Percentiles rank a stretch among this genome's conserved stretches.
Evolutionary conservation across 164 flowering plant species (phyloP).

Genomic region (Echeveria elegans): DNA sequence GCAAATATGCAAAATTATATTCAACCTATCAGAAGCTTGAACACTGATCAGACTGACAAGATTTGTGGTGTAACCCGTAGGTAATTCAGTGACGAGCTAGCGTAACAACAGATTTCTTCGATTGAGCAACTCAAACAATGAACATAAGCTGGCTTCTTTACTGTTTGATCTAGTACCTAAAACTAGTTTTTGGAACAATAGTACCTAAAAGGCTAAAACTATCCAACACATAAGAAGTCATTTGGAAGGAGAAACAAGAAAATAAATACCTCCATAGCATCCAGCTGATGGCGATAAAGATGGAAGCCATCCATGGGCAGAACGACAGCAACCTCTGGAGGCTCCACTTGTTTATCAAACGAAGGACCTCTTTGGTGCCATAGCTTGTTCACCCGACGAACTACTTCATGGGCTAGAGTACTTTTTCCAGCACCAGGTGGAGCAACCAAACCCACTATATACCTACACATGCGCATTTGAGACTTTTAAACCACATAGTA

Average conservation of each 20-base stretch:
- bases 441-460: conserved; percentile 84
- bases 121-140: not conserved
- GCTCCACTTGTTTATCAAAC: conserved; percentile 41
- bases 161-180: not conserved
- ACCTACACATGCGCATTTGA: conserved; percentile 27
- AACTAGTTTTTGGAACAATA: not conserved
- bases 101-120: not conserved
- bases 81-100: not conserved
- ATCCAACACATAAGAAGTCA: not conserved
- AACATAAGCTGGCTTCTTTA: not conserved
- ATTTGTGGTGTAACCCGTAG: no score
- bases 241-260: not conserved
- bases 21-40: not conserved
- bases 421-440: conserved; percentile 98
- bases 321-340: conserved; percentile 63
- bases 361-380: conserved; percentile 58
- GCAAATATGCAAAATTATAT: no score
- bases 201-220: not conserved
- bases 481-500: not conserved
- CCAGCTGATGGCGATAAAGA: conserved; percentile 82
- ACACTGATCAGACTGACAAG: not conserved
- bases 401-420: conserved; percentile 77
- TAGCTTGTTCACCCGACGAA: conserved; percentile 47
- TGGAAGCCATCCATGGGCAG: conserved; percentile 99
- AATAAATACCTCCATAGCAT: conserved; percentile 73